These are phyloP conservation scores for Glebionis coronaria DNA, from an alignment of 129 eudicot genomes.

Conservation along the genomic window DNA sequence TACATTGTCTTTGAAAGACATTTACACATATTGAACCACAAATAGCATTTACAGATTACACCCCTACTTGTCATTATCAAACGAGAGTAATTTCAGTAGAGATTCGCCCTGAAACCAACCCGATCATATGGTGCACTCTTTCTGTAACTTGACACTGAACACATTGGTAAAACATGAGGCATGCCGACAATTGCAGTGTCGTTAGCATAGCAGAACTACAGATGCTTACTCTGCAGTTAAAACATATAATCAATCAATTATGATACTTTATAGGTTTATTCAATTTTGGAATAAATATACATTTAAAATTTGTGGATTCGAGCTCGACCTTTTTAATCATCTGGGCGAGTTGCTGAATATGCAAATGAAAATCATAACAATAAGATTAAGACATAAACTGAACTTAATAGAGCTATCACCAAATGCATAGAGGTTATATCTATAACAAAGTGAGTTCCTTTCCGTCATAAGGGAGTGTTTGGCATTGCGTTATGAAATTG, in stretches of 20 bases:
- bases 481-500: too few relatives aligned
- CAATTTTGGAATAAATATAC: conserved; percentile 1
- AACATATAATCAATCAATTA: conserved; percentile 1
- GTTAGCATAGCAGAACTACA: conserved; percentile 30
- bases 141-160: conserved; percentile 23
- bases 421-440: too few relatives aligned
- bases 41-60: conserved; percentile 25
- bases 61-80: conserved; percentile 18
- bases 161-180: conserved; percentile 32
- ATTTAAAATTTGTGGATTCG: not conserved
- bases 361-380: conserved; percentile 23
- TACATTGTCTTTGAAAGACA: conserved; percentile 15
- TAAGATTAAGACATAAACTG: conserved; percentile 1
- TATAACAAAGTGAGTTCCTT: too few relatives aligned
- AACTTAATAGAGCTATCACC: not conserved
- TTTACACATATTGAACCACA: conserved; percentile 4
- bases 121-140: conserved; percentile 22
- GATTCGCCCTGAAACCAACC: conserved; percentile 16
- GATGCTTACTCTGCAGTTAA: conserved; percentile 87
- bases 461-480: not conserved
- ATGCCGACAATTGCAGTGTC: conserved; percentile 27
- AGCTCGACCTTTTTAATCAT: conserved; percentile 46
- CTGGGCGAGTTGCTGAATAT: conserved; percentile 44
- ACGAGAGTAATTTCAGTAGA: conserved; percentile 14
- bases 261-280: not conserved